Conservation (phyloP, 352 stramenopile genomes). For the Globisporangium heterothallicum region DNA sequence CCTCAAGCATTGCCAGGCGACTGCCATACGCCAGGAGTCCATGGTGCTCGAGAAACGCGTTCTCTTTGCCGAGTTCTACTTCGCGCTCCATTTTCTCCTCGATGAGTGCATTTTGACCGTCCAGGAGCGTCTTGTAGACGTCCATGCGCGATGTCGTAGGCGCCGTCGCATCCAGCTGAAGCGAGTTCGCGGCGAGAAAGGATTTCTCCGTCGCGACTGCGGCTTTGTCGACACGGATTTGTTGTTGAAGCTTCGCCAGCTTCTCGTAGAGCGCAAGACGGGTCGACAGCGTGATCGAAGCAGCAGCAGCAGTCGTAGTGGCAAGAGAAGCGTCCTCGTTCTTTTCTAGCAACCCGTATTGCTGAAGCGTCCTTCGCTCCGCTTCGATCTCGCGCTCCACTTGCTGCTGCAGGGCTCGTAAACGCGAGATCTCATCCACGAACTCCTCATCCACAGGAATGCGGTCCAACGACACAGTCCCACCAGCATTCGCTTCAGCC, state of each 20-base stretch:
- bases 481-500: too few relatives aligned
- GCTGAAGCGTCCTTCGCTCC: slow-evolving; percentile 16
- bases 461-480: background rate
- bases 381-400: slow-evolving; percentile 9
- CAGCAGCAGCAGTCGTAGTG: background rate
- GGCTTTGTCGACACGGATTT: background rate
- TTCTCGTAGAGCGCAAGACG: slow-evolving; percentile 12
- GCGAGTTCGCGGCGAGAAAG: slow-evolving; percentile 7
- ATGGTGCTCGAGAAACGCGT: slow-evolving; percentile 25
- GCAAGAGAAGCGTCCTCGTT: background rate
- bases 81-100: slow-evolving; percentile 61
- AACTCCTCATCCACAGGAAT: slow-evolving; percentile 8
- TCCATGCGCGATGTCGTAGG: slow-evolving; percentile 20
- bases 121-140: slow-evolving; percentile 41
- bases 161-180: slow-evolving; percentile 12
- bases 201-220: slow-evolving; percentile 12
- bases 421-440: background rate
- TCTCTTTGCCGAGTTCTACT: slow-evolving; percentile 25
- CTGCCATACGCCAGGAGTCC: slow-evolving; percentile 13
- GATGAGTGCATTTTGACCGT: slow-evolving; percentile 37
- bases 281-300: background rate
- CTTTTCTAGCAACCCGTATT: slow-evolving; percentile 8
- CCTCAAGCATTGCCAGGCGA: slow-evolving; percentile 18
- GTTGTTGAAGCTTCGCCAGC: background rate
- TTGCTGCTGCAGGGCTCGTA: slow-evolving; percentile 3